phyloP scores from a whole-genome alignment of 2,329 filamentous ascomycete species.

The Aspergillus sp. region DNA sequence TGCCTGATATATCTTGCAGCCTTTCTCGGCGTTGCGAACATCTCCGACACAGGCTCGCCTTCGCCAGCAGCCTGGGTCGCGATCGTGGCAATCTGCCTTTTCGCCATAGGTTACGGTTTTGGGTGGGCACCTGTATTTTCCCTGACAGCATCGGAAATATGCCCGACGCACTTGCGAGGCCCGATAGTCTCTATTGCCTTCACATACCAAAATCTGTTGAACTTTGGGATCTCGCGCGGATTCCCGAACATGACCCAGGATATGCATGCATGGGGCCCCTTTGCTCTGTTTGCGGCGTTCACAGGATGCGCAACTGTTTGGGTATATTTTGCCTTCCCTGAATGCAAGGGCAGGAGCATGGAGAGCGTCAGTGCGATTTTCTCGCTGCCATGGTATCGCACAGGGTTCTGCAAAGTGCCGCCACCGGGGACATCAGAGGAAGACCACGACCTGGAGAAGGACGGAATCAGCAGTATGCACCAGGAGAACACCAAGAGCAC shows the following conservation, averaged over 20 bases:
- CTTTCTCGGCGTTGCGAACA: constrained; percentile 17
- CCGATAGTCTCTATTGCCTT: constrained; percentile 21
- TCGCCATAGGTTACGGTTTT: constrained; percentile 22
- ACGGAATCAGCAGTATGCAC: background rate
- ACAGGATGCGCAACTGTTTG: constrained; percentile 15
- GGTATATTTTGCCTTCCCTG: constrained; percentile 20
- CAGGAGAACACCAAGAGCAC: background rate
- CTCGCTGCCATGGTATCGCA: constrained; percentile 17
- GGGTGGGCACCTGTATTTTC: constrained; percentile 23
- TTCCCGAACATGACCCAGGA: constrained; percentile 19
- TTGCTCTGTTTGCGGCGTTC: constrained; percentile 20
- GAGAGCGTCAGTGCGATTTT: constrained; percentile 14
- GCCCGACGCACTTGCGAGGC: constrained; percentile 18
- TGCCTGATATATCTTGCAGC: constrained; percentile 21
- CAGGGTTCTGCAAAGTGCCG: constrained; percentile 11
- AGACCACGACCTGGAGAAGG: background rate
- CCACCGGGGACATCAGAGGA: background rate
- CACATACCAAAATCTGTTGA: constrained; percentile 22
- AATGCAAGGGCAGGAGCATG: constrained; percentile 20
- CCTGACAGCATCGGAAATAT: constrained; percentile 22
- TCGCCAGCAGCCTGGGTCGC: constrained; percentile 19
- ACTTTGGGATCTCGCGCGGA: constrained; percentile 20
- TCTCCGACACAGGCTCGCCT: constrained; percentile 9
- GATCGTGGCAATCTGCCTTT: constrained; percentile 24
- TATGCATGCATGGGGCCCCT: constrained; percentile 21